Conservation (phyloP, 106 monocot genomes). For the Triglochin maritima region DNA sequence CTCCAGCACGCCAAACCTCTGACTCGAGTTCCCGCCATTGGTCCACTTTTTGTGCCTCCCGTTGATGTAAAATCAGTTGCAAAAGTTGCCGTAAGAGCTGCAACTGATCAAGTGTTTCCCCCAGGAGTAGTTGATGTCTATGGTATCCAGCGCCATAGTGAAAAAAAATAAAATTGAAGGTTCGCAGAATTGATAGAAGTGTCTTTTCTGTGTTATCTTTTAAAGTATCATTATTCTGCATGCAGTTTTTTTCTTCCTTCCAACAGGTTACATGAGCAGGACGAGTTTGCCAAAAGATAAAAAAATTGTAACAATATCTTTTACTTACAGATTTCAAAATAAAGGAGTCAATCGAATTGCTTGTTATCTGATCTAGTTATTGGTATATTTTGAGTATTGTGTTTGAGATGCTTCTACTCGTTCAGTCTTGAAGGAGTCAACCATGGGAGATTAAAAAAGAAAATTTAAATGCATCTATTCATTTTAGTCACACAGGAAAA, state of each 20-base stretch:
- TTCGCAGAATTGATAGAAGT: neutral
- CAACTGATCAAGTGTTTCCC: conserved; percentile 78
- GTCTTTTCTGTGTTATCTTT: neutral
- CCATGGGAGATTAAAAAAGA: no score
- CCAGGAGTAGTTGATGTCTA: conserved; percentile 85
- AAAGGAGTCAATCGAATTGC: no score
- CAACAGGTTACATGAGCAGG: no score
- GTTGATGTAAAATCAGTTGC: conserved; percentile 63
- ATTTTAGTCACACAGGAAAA: no score
- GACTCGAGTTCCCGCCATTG: conserved; percentile 47
- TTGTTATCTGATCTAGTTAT: no score
- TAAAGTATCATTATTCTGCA: neutral
- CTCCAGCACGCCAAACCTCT: conserved; percentile 73
- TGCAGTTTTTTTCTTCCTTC: neutral
- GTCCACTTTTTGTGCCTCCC: conserved; percentile 74
- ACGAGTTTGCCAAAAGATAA: no score
- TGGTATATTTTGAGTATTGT: no score
- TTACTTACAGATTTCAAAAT: no score
- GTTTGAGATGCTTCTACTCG: no score
- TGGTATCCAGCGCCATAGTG: conserved; percentile 56
- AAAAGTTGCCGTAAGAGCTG: conserved; percentile 82
- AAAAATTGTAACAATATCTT: no score
- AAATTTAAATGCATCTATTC: no score
- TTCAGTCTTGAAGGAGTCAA: no score
- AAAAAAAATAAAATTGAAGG: conserved; percentile 23